Percentiles rank a stretch among this genome's conserved stretches.
Conservation (phyloP, 108 stramenopile genomes). For the Nitzschia sp. region DNA sequence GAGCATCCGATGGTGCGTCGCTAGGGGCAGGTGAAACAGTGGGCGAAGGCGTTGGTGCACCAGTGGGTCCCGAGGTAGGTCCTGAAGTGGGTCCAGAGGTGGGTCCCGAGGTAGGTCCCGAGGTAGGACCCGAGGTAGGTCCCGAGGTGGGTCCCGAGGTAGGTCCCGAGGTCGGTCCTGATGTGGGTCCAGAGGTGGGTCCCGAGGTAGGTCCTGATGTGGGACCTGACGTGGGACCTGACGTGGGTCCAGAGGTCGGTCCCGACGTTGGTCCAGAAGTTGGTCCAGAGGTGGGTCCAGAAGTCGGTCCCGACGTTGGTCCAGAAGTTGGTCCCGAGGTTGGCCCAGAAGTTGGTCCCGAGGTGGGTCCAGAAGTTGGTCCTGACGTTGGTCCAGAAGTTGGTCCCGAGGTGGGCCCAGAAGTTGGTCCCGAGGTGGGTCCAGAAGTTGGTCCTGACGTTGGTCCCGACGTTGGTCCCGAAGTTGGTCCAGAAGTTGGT, state of each 20-base stretch:
- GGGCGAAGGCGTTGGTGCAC: conserved; percentile 13
- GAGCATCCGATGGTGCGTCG: neutral
- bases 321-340: conserved; percentile 11
- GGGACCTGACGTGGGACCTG: conserved; percentile 12
- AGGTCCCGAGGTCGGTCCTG: conserved; percentile 12
- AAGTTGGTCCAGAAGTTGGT: conserved; percentile 21
- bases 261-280: conserved; percentile 10
- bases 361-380: conserved; percentile 25
- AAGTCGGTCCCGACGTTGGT: conserved; percentile 23
- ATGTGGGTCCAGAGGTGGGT: conserved; percentile 20
- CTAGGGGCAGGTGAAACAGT: conserved; percentile 12
- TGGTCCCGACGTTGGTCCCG: conserved; percentile 11
- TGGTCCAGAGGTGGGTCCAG: conserved; percentile 18
- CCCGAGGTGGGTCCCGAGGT: neutral
- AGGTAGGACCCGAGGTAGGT: neutral
- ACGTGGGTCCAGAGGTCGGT: neutral
- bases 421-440: conserved; percentile 22
- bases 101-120: conserved; percentile 6
- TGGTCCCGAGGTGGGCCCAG: conserved; percentile 18
- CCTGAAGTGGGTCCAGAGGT: conserved; percentile 1
- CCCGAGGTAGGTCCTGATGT: conserved; percentile 14
- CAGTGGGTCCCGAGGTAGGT: conserved; percentile 19
- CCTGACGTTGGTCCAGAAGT: conserved; percentile 18
- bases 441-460: conserved; percentile 21
- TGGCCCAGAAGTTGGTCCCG: conserved; percentile 18